Percentiles rank a stretch among this genome's conserved stretches.
Conservation (phyloP, 495 filamentous ascomycete genomes). For the Friedmanniomyces endolithicus region DNA sequence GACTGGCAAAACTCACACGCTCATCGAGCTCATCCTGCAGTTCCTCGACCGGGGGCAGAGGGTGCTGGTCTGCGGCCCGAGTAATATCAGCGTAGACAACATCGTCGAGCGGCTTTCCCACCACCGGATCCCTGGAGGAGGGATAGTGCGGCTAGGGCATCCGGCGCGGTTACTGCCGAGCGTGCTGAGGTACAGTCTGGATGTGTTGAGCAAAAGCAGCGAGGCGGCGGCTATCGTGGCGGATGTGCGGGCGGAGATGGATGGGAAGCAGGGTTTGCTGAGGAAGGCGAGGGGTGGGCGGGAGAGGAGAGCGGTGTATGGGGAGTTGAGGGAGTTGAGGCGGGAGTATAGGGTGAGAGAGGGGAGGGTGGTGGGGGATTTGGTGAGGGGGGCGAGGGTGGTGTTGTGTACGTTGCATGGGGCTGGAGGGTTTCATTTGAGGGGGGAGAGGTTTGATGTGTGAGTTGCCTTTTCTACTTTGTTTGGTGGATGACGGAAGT, state of each 20-base stretch:
- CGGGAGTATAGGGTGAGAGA: conserved; percentile 85
- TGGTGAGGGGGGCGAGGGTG: conserved; percentile 68
- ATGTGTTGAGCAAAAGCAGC: conserved; percentile 82
- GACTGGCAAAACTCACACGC: conserved; percentile 93
- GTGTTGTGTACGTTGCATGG: conserved; percentile 89
- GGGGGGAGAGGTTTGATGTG: conserved; percentile 74
- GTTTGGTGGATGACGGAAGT: too few species aligned
- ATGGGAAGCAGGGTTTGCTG: conserved; percentile 77
- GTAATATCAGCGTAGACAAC: conserved; percentile 95
- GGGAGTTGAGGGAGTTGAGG: conserved; percentile 68
- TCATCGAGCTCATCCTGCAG: conserved; percentile 90
- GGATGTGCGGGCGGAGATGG: conserved; percentile 86
- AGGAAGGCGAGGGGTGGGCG: conserved; percentile 70
- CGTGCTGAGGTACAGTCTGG: conserved; percentile 77
- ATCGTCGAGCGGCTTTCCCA: conserved; percentile 88
- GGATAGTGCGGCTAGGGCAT: conserved; percentile 84
- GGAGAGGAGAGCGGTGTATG: conserved; percentile 73
- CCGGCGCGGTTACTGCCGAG: conserved; percentile 83
- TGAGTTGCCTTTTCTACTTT: not conserved
- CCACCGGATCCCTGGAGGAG: conserved; percentile 67
- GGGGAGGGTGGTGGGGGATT: conserved; percentile 58
- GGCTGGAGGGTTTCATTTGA: conserved; percentile 73
- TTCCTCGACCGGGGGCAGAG: conserved; percentile 57
- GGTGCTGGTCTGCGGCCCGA: conserved; percentile 85
- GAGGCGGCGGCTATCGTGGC: conserved; percentile 83